Conservation (phyloP, 2,329 filamentous ascomycete genomes). For the Xylaria sp. region DNA sequence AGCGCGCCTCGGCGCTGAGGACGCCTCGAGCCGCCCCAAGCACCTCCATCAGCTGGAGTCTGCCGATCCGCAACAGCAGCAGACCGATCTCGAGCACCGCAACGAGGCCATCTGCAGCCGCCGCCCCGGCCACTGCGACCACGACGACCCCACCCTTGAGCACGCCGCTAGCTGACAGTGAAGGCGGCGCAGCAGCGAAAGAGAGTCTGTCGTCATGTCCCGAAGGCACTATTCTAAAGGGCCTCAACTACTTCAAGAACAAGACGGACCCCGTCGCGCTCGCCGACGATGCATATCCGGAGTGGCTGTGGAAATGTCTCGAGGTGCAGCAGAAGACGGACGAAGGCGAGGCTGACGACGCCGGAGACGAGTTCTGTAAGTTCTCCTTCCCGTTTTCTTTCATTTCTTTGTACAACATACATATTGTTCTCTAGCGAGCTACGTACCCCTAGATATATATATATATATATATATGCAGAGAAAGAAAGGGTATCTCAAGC, state of each 20-base stretch:
- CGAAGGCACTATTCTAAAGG: constrained; percentile 75
- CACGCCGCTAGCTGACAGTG: constrained; percentile 44
- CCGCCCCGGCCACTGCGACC: constrained; percentile 48
- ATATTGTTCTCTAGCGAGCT: background rate
- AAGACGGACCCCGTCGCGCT: constrained; percentile 77
- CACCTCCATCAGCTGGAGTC: constrained; percentile 40
- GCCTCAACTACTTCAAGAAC: constrained; percentile 81
- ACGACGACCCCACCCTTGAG: constrained; percentile 42
- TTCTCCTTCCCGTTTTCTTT: background rate
- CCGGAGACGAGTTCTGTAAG: constrained; percentile 84
- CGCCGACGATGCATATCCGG: constrained; percentile 79
- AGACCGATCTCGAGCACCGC: constrained; percentile 54
- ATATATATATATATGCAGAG: background rate
- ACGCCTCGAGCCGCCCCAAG: constrained; percentile 34
- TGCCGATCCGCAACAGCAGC: constrained; percentile 31
- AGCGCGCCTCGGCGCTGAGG: constrained; percentile 53
- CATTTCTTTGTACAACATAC: background rate
- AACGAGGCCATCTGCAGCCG: constrained; percentile 48
- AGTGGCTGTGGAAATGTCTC: constrained; percentile 81
- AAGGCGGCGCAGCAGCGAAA: constrained; percentile 31
- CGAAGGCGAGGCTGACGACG: constrained; percentile 61
- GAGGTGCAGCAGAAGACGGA: constrained; percentile 66
- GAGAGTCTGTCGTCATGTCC: constrained; percentile 62
- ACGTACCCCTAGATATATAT: background rate
- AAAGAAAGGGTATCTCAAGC: background rate